Percentiles rank a stretch among this genome's conserved stretches.
These are phyloP conservation scores for Nakazawaea wyomingensis DNA, from an alignment of 805 yeast species.

Conservation along the genomic window DNA sequence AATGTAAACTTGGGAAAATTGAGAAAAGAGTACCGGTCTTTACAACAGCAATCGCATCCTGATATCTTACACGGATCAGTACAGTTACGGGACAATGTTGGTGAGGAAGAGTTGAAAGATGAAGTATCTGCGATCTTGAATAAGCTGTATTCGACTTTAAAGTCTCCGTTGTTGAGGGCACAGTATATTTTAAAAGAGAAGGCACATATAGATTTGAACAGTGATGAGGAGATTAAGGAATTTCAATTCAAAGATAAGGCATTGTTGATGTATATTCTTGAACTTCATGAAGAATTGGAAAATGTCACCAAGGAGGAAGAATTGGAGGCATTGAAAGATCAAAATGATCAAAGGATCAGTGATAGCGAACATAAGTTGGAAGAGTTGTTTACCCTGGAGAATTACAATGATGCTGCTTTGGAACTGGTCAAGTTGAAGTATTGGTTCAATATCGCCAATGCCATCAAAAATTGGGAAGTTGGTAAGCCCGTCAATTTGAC, in stretches of 20 bases:
- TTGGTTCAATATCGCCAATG: slow-evolving; percentile 74
- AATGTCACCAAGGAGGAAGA: slow-evolving; percentile 57
- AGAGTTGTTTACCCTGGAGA: slow-evolving; percentile 37
- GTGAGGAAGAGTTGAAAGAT: slow-evolving; percentile 15
- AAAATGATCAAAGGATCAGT: slow-evolving; percentile 53
- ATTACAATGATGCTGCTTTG: slow-evolving; percentile 55
- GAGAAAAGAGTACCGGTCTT: slow-evolving; percentile 65
- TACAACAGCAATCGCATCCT: slow-evolving; percentile 81
- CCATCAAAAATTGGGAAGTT: slow-evolving; percentile 73
- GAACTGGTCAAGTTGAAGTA: slow-evolving; percentile 73
- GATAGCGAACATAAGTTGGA: slow-evolving; percentile 40
- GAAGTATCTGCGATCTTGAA: slow-evolving; percentile 54
- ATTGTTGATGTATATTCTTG: slow-evolving; percentile 71
- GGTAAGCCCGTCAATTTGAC: slow-evolving; percentile 61
- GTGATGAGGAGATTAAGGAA: slow-evolving; percentile 49
- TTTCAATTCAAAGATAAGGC: slow-evolving; percentile 37
- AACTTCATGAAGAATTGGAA: slow-evolving; percentile 79
- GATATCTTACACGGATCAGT: slow-evolving; percentile 42
- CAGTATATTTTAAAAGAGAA: slow-evolving; percentile 46
- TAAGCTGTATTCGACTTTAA: slow-evolving; percentile 69
- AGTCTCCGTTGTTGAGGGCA: slow-evolving; percentile 66
- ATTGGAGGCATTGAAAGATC: slow-evolving; percentile 42
- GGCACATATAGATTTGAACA: slow-evolving; percentile 47
- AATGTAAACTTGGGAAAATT: slow-evolving; percentile 47
- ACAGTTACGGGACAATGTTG: slow-evolving; percentile 21